Conservation (phyloP, 2,329 filamentous ascomycete genomes). For the Clonostachys rhizophaga region DNA sequence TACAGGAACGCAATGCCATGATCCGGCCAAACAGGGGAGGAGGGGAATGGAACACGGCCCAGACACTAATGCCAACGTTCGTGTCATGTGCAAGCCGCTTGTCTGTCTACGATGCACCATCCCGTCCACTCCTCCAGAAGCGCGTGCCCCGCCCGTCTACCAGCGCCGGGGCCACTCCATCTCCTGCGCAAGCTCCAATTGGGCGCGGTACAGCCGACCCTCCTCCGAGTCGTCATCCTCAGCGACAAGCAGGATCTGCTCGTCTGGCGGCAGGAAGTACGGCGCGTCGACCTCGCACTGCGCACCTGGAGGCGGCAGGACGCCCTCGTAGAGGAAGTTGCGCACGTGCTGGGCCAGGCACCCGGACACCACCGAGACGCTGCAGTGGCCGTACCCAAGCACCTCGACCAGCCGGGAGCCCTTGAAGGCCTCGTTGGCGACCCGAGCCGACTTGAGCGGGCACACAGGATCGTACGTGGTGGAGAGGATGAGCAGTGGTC, state of each 20-base stretch:
- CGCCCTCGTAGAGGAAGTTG: slow-evolving; percentile 28
- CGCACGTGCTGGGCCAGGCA: slow-evolving; percentile 28
- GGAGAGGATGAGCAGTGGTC: slow-evolving; percentile 22
- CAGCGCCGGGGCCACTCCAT: not conserved
- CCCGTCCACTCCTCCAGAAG: too few species aligned
- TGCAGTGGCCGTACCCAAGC: slow-evolving; percentile 36
- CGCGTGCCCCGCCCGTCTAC: too few species aligned
- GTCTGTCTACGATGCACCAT: too few species aligned
- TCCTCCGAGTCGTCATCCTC: not conserved
- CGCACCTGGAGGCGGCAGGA: slow-evolving; percentile 23
- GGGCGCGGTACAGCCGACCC: not conserved
- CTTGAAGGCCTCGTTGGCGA: slow-evolving; percentile 24
- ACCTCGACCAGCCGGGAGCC: slow-evolving; percentile 32
- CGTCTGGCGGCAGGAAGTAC: slow-evolving; percentile 19
- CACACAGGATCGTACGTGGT: slow-evolving; percentile 44
- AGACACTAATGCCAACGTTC: too few species aligned
- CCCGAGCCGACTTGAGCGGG: slow-evolving; percentile 28
- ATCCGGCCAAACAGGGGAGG: too few species aligned
- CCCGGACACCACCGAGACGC: slow-evolving; percentile 25
- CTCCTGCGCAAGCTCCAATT: not conserved
- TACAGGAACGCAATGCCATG: too few species aligned
- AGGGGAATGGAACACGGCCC: too few species aligned
- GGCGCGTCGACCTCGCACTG: slow-evolving; percentile 29
- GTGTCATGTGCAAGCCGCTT: too few species aligned
- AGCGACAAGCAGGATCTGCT: not conserved